Base-by-base conservation (phyloP, 768 basidiomycete genomes). In the Lanmaoa pseudosensibilis region DNA sequence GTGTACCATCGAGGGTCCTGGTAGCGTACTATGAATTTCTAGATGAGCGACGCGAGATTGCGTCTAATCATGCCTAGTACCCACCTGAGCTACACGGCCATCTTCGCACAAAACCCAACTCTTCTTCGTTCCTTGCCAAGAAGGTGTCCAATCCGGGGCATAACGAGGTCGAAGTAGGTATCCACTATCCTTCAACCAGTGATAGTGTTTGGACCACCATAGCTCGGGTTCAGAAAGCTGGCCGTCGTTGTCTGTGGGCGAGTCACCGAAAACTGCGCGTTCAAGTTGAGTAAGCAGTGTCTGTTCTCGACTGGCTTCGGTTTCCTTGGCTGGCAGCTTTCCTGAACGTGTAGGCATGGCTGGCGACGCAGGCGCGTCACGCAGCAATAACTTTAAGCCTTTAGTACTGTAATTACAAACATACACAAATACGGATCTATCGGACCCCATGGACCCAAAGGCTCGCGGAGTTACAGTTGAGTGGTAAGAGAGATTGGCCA, bases 1-100 rank as follows among this genome's bases (percentile, higher is more conserved):
- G 68, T 1, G 59, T 61, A 0, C 65, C 77, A 56, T 76, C 77
- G 13, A 73, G 56, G 8, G 65, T 50, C 46, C 53, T 54, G 32
- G 45, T 27, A 18, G 50, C 18, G 3, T 57, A 59, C 66, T 62
- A 12, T 0, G 0, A 36, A 0, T 59, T 49, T 23, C 58, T 43
- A 2, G 67, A 73, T 74, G 12, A 65, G 46, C 1, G 64, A 15
- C 15, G 5, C 8, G 9, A 13, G 16, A 33, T 7, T 21, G 3
- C 3, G 16, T 4, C 11, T 10, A 1, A 27, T n/a, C 15, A 40
- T 12, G 12, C 3, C 4, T 40, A 8, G 5, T 15, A 13, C 67
- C 46, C 64, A 64, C 23, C 19, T 4, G 2, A 5, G 56, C 60
- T 18, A 1, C 21, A 11, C 3, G 0, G 12, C 59, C 1, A 36